phyloP scores from a whole-genome alignment of 78 protist species.

The Abeoforma whisleri region DNA sequence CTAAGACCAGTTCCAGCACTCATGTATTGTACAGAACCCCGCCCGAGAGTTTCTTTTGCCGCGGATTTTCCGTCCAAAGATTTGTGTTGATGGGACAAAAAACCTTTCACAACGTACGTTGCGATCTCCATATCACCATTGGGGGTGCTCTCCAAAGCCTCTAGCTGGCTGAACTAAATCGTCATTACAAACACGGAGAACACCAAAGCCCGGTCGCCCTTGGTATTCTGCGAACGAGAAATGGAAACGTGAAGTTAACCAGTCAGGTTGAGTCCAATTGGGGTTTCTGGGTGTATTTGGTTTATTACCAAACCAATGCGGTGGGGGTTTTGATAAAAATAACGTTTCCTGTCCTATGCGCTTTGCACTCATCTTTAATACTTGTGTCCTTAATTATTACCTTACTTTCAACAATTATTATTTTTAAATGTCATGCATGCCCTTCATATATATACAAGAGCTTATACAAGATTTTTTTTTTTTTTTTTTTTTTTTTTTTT shows the following conservation, averaged over 20 bases:
- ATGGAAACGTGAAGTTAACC: conserved; percentile 54
- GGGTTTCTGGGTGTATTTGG: not conserved
- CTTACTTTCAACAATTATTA: too few species aligned
- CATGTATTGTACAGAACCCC: conserved; percentile 59
- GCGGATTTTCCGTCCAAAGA: too few species aligned
- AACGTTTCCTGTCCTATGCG: too few species aligned
- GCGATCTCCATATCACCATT: conserved; percentile 57
- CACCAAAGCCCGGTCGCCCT: conserved; percentile 39
- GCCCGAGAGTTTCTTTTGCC: conserved; percentile 56
- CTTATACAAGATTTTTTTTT: too few species aligned
- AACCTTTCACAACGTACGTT: conserved; percentile 56
- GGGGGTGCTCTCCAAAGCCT: conserved; percentile 61
- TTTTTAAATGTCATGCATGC: too few species aligned
- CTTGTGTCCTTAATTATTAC: too few species aligned
- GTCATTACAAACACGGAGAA: conserved; percentile 60
- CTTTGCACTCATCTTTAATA: too few species aligned
- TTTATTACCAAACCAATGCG: not conserved
- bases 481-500: too few species aligned
- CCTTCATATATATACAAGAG: too few species aligned
- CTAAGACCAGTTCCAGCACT: conserved; percentile 61
- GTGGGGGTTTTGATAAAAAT: not conserved
- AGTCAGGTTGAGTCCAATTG: conserved; percentile 28
- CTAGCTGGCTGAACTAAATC: conserved; percentile 49
- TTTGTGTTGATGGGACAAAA: conserved; percentile 58
- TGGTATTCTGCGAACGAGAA: conserved; percentile 56